phyloP scores from a whole-genome alignment of 495 filamentous ascomycete genomes.

The Aspergillus asperescens region DNA sequence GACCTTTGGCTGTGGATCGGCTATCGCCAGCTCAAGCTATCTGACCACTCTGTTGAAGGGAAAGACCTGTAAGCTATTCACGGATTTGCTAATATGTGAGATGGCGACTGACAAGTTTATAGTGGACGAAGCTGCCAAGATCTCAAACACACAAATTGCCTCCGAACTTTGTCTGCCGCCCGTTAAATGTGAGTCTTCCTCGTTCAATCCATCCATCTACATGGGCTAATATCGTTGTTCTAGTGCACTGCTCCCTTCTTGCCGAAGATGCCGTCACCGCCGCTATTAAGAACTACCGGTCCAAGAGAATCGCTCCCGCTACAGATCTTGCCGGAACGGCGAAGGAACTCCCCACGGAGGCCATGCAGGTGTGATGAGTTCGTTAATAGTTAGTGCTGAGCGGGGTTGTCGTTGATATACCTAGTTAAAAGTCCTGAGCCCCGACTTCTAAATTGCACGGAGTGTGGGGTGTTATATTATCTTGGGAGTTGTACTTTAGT shows the following conservation, averaged over 20 bases:
- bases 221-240: background rate
- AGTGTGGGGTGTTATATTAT: constrained; percentile 5
- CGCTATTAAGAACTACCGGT: constrained; percentile 97
- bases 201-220: background rate
- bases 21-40: constrained; percentile 87
- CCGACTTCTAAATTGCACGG: constrained; percentile 1
- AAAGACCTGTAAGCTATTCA: constrained; percentile 57
- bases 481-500: constrained; percentile 13
- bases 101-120: background rate
- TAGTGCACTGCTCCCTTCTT: constrained; percentile 94
- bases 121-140: constrained; percentile 80
- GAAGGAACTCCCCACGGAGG: constrained; percentile 10
- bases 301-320: constrained; percentile 76
- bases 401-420: constrained; percentile 13
- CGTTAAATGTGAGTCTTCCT: constrained; percentile 69
- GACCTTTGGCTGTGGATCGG: constrained; percentile 96
- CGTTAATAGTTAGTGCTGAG: constrained; percentile 2
- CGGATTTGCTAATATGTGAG: background rate
- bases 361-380: background rate
- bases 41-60: constrained; percentile 88
- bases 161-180: constrained; percentile 95
- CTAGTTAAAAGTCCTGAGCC: constrained; percentile 11
- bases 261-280: constrained; percentile 99
- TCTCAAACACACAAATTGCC: constrained; percentile 95
- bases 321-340: constrained; percentile 72